Evolutionary conservation across 192 early-diverging fungal genomes (phyloP).

Genomic region (Chytriomyces sp.): DNA sequence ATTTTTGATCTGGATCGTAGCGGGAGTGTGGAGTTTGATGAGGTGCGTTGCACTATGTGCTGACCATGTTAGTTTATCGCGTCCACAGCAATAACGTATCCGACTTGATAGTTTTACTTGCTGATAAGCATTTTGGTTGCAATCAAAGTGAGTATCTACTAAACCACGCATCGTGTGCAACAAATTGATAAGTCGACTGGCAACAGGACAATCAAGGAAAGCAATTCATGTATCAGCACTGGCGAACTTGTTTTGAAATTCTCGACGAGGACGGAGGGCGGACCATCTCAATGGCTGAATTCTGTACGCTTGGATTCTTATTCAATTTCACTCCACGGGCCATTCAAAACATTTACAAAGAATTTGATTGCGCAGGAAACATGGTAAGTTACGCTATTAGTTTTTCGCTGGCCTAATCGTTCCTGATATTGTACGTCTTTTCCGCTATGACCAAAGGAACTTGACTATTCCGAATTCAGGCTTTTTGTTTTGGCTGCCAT

Average conservation of each 20-base stretch:
- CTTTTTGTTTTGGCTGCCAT: constrained; percentile 53
- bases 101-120: constrained; percentile 43
- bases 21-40: constrained; percentile 55
- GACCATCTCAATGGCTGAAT: constrained; percentile 46
- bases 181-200: not conserved
- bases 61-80: constrained; percentile 6
- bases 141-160: constrained; percentile 35
- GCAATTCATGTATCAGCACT: constrained; percentile 53
- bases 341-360: constrained; percentile 47
- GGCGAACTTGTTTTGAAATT: constrained; percentile 55
- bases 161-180: too few relatives aligned
- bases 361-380: constrained; percentile 52
- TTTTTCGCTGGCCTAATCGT: not conserved
- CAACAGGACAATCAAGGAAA: constrained; percentile 44
- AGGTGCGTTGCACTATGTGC: constrained; percentile 18
- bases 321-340: constrained; percentile 48
- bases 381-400: constrained; percentile 9
- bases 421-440: not conserved
- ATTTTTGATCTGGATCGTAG: constrained; percentile 53
- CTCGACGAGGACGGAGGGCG: constrained; percentile 53
- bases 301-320: constrained; percentile 50
- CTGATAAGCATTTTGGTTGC: constrained; percentile 53
- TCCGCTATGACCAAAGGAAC: constrained; percentile 31
- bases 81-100: not conserved
- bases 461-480: constrained; percentile 48